Evolutionary conservation across 805 yeast species (phyloP), one percentile per base, ranked within the genome.

Genomic region (Starmerella apis): DNA sequence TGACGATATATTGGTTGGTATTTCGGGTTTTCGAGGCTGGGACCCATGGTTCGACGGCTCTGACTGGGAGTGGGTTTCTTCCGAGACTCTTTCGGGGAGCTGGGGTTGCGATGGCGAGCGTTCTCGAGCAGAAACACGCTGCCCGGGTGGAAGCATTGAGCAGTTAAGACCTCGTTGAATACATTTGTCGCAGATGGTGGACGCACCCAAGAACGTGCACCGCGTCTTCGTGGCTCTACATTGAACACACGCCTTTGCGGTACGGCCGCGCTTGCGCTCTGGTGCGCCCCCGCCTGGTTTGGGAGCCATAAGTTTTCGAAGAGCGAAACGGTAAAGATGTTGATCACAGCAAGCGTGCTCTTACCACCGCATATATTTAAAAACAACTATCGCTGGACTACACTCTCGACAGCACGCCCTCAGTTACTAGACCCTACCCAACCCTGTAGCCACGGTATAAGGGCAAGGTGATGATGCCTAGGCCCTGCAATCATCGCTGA

Each of bases 201-300:
- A 14, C 45, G 49, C 55, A 16, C 42, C 50, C 9, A 45, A 19
- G 27, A 50, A 50, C 32, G 41, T 39, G 48, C 60, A 57, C 23
- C 53, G 52, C 18, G 57, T 51, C 28, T 57, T 57, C 19, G 48
- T 50, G 25, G 33, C 38, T n/a, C 60, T 52, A 43, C 60, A 57
- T 19, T 44, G 50, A 3, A 45, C 41, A 43, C 56, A 53, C 7
- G 56, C 56, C 39, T 48, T 45, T 13, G 56, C 50, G 25, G 35
- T 41, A n/a, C 56, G 52, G 30, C 56, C 56, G 22, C 53, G 51
- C 25, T 47, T 43, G 28, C 46, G 32, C 44, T 41, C 33, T 8
- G 14, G 25, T 19, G 24, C 25, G 25, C 39, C 39, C 25, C 39
- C 39, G 39, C 25, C 25, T 20, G 39, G 39, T 22, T 36, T 36